Evolutionary conservation across 2,329 filamentous ascomycete species (phyloP).

Genomic region (Pseudogymnoascus sp.): DNA sequence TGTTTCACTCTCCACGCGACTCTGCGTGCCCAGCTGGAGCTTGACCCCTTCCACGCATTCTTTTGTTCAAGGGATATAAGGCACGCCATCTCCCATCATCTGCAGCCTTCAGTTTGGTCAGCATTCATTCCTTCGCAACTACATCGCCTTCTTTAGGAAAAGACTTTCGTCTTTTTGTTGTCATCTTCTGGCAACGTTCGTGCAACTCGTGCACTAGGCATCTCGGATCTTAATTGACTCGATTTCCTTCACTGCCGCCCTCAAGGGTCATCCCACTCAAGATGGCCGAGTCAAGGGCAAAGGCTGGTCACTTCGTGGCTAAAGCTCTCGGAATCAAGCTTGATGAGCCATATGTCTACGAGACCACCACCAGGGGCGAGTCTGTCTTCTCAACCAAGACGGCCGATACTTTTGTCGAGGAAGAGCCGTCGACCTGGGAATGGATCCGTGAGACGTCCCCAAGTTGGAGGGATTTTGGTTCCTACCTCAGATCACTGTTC

Average conservation of each 20-base stretch:
- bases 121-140: background rate
- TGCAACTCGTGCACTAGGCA: constrained; percentile 3
- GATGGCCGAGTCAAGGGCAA: constrained; percentile 31
- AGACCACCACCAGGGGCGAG: constrained; percentile 65
- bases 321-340: constrained; percentile 78
- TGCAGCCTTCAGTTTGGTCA: background rate
- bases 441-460: constrained; percentile 63
- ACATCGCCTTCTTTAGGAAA: background rate
- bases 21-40: background rate
- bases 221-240: background rate
- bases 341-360: constrained; percentile 44
- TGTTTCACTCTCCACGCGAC: constrained; percentile 6
- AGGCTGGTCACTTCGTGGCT: constrained; percentile 65
- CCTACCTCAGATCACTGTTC: constrained; percentile 67
- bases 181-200: background rate
- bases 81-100: constrained; percentile 7
- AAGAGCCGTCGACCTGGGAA: constrained; percentile 66
- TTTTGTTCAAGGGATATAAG: constrained; percentile 3
- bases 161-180: background rate
- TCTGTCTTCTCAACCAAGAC: constrained; percentile 68
- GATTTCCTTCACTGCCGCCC: background rate
- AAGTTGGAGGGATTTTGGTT: constrained; percentile 39
- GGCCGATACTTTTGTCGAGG: constrained; percentile 72
- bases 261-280: constrained; percentile 1
- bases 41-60: background rate